Evolutionary conservation across 192 early-diverging fungal genomes (phyloP), one percentile per base, ranked within the genome.

Genomic region (Coemansia sp.): DNA sequence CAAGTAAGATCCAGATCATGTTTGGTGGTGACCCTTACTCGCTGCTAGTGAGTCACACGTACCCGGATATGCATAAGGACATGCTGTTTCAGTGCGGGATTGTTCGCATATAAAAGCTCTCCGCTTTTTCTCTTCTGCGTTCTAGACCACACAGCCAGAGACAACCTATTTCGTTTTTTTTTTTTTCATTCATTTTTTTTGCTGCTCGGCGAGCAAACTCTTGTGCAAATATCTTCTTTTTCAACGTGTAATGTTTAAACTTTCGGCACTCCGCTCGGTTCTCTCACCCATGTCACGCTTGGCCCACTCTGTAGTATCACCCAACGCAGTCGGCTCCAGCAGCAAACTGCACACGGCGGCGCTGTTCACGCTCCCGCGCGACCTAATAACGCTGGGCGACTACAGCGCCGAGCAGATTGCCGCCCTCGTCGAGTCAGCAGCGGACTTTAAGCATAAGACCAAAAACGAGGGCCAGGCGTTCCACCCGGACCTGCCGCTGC

Each of bases 361-460:
- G 9, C 58, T 72, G 9, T n/a, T 24, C n/a, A 59, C 70, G 24
- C 60, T 80, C 12, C 76, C 76, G 8, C 55, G 71, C 3, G 41
- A 81, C 34, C 67, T 81, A 70, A 63, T 81, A 42, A 58, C 92
- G 4, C 85, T 93, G 67, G 84, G 85, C 11, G 93, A 96, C 76
- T 89, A 92, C 55, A 83, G 89, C 4, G 70, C 87, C 14, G 74
- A 88, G 33, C 88, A 93, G 58, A 87, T 99, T 58, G 82, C 87
- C 14, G 75, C 85, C 11, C 76, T 99, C 37, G 83, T 99, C 18
- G 77, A 85, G 18, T 85, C 85, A 7, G 89, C 95, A 0, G 85
- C 91, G 22, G 82, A 92, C 37, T 81, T 94, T 59, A 98, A 99
- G 67, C 79, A 83, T 56, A 68, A 87, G 67, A 76, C 83, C 34